Base-by-base conservation (phyloP, 805 yeast genomes). In the Yarrowia divulgata region DNA sequence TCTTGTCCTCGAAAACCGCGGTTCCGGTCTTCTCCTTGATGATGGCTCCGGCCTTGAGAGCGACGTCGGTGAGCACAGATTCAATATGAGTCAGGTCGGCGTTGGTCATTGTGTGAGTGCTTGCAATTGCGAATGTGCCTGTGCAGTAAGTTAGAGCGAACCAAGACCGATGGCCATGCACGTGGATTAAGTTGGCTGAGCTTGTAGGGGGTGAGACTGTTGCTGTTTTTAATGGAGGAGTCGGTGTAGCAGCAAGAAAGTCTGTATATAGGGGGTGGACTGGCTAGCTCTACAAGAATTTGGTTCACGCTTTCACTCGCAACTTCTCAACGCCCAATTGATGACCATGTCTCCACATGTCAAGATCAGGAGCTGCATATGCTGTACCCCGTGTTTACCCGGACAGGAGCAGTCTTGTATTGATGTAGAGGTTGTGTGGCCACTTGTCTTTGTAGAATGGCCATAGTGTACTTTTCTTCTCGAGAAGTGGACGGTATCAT, bases 21-120 rank as follows among this genome's bases (percentile, higher is more conserved):
- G 76, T 82, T 13, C 90, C 89, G 4, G 86, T 79, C 67, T 83
- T 82, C 1, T 81, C 77, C 50, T 79, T 80, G 71, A 87, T 87
- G 29, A 85, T 78, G 1, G 79, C 81, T 19, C 90, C 90, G 10
- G 85, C 84, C 67, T 79, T 80, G 18, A 71, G 73, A 39, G 87
- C 86, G 8, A 83, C 71, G 18, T 72, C 75, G 1, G 81, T 78
- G 6, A 84, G 77, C 63, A 79, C 77, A 42, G 79, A 79, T 40
- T 76, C 76, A 35, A 84, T 75, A 63, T 76, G 76, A 13, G 71
- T 72, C 7, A 83, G 72, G 73, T 81, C 74, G 42, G 52, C 19
- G 29, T 2, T 43, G 66, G 66, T 34, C 66, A 60, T 58, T 58
- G 49, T 60, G 42, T 58, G 49, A 45, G 52, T 23, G 29, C 29